Conservation (phyloP, 225 moss, liverwort and hornwort species). For the Anthoceros angustus region DNA sequence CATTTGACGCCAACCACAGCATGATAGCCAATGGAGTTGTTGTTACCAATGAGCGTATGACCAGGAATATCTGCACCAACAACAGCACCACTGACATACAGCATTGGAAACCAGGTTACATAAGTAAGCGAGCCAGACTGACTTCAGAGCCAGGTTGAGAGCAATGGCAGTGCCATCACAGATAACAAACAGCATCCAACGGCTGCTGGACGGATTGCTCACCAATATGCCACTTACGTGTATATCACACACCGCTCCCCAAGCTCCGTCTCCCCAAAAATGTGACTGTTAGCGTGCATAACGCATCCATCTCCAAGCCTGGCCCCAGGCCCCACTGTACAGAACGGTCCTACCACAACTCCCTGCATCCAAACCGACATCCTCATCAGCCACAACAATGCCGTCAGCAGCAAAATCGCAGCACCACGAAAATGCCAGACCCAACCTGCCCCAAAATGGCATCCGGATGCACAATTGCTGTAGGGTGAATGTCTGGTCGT, state of each 20-base stretch:
- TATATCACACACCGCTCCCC: constrained; percentile 28
- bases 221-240: constrained; percentile 5
- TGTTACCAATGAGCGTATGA: constrained; percentile 46
- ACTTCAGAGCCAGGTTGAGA: no score
- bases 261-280: constrained; percentile 28
- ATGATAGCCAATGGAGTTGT: constrained; percentile 62
- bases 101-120: constrained; percentile 5
- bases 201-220: no score
- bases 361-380: constrained; percentile 9
- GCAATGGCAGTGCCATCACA: no score
- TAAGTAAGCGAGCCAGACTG: no score
- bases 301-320: constrained; percentile 30
- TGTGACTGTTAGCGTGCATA: constrained; percentile 24
- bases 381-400: no score
- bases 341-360: constrained; percentile 32
- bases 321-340: constrained; percentile 28
- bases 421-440: no score
- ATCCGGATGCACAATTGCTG: constrained; percentile 71
- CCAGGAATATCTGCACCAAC: constrained; percentile 83
- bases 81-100: constrained; percentile 80
- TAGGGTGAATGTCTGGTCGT: constrained; percentile 30
- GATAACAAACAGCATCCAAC: no score
- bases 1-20: constrained; percentile 74
- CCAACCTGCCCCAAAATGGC: constrained; percentile 67
- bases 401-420: no score